Evolutionary conservation across 768 basidiomycete genomes (phyloP).

Genomic region (Antrodiella citrinella): DNA sequence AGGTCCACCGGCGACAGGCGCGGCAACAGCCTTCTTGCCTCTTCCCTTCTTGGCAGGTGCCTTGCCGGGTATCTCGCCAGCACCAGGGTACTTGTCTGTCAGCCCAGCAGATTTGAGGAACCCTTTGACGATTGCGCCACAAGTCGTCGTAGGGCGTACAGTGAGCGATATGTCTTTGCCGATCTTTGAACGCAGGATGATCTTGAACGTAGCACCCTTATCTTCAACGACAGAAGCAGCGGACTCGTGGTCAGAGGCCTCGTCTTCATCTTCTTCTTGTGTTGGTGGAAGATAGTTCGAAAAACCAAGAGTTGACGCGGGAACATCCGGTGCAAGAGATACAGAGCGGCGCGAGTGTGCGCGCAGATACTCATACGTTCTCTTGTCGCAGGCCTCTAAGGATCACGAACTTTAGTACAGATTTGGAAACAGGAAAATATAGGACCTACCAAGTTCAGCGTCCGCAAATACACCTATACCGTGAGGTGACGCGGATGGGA

Average conservation of each 20-base stretch:
- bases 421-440: no score
- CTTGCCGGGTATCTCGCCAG: slow-evolving; percentile 9
- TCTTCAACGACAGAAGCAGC: slow-evolving; percentile 29
- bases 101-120: slow-evolving; percentile 66
- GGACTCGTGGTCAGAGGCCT: slow-evolving; percentile 17
- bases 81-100: slow-evolving; percentile 37
- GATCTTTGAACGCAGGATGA: slow-evolving; percentile 53
- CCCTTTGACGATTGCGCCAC: slow-evolving; percentile 66
- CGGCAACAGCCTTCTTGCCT: slow-evolving; percentile 17
- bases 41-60: slow-evolving; percentile 26
- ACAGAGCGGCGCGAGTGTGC: slow-evolving; percentile 22
- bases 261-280: not conserved
- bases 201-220: slow-evolving; percentile 47
- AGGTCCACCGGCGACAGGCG: slow-evolving; percentile 30
- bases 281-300: slow-evolving; percentile 8
- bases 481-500: slow-evolving; percentile 60
- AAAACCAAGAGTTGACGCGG: slow-evolving; percentile 5
- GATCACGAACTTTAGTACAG: no score
- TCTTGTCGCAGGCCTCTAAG: slow-evolving; percentile 58
- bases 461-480: slow-evolving; percentile 61
- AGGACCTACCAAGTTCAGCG: slow-evolving; percentile 49
- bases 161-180: slow-evolving; percentile 52
- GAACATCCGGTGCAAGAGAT: slow-evolving; percentile 15
- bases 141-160: slow-evolving; percentile 69
- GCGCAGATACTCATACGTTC: slow-evolving; percentile 57